These are phyloP conservation scores for Clavaria fumosa DNA, from an alignment of 768 basidiomycete genomes.

Conservation along the genomic window DNA sequence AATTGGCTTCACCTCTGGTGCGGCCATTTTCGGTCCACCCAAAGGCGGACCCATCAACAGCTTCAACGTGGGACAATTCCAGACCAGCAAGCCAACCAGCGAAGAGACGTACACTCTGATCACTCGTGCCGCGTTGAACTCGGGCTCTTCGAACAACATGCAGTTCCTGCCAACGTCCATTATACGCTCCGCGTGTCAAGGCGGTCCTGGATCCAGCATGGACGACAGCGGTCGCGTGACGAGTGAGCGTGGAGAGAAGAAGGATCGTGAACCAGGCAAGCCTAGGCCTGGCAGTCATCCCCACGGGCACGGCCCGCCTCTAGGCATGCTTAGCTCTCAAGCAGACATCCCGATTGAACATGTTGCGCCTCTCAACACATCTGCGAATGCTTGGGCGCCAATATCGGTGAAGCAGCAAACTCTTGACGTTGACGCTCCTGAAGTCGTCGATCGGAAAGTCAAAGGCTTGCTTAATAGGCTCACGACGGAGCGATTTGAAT, in stretches of 20 bases:
- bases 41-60: no score
- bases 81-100: constrained; percentile 54
- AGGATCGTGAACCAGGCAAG: constrained; percentile 43
- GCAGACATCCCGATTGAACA: constrained; percentile 33
- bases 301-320: constrained; percentile 23
- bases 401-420: constrained; percentile 1
- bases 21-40: constrained; percentile 23
- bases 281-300: constrained; percentile 18
- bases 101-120: constrained; percentile 51
- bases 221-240: constrained; percentile 39
- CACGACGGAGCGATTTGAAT: constrained; percentile 92
- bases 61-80: no score
- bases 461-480: constrained; percentile 86
- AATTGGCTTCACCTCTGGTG: constrained; percentile 20
- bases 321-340: no score
- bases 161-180: constrained; percentile 42
- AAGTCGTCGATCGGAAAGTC: constrained; percentile 86
- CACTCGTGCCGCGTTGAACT: constrained; percentile 40
- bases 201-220: constrained; percentile 28
- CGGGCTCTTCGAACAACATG: constrained; percentile 30
- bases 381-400: constrained; percentile 69
- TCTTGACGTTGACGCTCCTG: constrained; percentile 55
- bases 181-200: constrained; percentile 53
- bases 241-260: constrained; percentile 73
- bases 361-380: constrained; percentile 58